A percentile compares a stretch with the other conserved stretches of the same genome.
Evolutionary conservation across 805 yeast genomes (phyloP).

Genomic region (Lipomyces starkeyi): DNA sequence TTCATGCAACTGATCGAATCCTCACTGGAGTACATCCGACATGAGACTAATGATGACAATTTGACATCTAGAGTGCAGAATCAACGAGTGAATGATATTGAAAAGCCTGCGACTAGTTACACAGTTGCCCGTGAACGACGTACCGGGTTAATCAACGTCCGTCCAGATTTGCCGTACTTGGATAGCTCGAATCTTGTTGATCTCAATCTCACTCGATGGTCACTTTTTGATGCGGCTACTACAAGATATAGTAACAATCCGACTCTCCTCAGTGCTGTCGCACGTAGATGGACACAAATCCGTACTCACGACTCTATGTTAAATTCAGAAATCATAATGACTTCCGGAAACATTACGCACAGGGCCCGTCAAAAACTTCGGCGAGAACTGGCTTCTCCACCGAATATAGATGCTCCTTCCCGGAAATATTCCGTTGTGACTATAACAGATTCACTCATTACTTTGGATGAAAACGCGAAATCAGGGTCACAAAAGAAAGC

Average conservation of each 20-base stretch:
- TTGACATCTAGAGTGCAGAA: background rate
- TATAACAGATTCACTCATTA: background rate
- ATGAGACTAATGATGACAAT: background rate
- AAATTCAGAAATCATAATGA: background rate
- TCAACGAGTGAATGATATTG: background rate
- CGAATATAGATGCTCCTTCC: background rate
- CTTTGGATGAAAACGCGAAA: background rate
- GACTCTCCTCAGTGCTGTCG: background rate
- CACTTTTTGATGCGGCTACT: background rate
- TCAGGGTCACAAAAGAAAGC: background rate
- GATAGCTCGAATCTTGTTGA: conserved; percentile 5
- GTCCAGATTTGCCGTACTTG: background rate
- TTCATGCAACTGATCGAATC: conserved; percentile 15
- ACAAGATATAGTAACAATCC: background rate
- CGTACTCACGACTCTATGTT: background rate
- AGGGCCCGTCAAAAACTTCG: background rate
- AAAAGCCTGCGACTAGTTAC: background rate
- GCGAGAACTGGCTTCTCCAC: background rate
- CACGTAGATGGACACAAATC: background rate
- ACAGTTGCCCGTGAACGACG: background rate
- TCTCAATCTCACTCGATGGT: background rate
- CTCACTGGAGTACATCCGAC: conserved; percentile 7
- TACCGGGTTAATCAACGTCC: background rate
- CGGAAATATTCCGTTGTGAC: background rate
- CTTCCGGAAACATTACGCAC: background rate